A percentile compares a stretch with the other conserved stretches of the same genome.
Conservation (phyloP, 768 basidiomycete species). For the Tulasnella sp. region DNA sequence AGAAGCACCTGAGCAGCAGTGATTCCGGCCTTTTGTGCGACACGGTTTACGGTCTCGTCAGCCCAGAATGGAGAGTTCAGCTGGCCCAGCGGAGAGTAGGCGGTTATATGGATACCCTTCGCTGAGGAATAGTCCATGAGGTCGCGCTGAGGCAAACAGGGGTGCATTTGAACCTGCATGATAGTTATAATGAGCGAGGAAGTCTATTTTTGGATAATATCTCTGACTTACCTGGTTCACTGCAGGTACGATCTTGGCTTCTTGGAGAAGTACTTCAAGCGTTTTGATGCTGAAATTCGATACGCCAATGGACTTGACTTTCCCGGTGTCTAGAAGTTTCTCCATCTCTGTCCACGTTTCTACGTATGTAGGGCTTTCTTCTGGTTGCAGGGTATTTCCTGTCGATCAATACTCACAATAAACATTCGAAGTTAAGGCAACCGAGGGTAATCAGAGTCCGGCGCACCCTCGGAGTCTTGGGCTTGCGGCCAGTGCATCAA, state of each 20-base stretch:
- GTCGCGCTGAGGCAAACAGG: constrained; percentile 70
- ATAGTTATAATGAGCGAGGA: constrained; percentile 46
- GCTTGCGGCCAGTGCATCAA: constrained; percentile 45
- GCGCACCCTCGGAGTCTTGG: constrained; percentile 14
- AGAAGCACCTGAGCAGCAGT: constrained; percentile 79
- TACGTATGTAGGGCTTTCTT: constrained; percentile 47
- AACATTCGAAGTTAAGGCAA: background rate
- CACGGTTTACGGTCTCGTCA: constrained; percentile 50
- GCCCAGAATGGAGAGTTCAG: constrained; percentile 31
- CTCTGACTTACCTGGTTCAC: constrained; percentile 54
- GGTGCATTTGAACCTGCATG: constrained; percentile 76
- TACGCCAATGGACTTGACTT: constrained; percentile 47
- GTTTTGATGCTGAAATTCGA: constrained; percentile 73
- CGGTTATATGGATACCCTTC: constrained; percentile 67
- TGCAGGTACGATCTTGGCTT: constrained; percentile 69
- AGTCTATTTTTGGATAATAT: constrained; percentile 44
- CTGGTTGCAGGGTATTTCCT: constrained; percentile 18
- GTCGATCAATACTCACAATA: too few relatives aligned
- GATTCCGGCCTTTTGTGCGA: constrained; percentile 55
- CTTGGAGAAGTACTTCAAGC: constrained; percentile 63
- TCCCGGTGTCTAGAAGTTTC: constrained; percentile 55
- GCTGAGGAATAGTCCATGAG: constrained; percentile 65
- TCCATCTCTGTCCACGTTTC: constrained; percentile 85
- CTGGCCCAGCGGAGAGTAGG: constrained; percentile 63
- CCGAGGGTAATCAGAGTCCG: background rate